Evolutionary conservation across 202 grass and related monocot genomes (phyloP).

Genomic region (Schoenoplectus triqueter): DNA sequence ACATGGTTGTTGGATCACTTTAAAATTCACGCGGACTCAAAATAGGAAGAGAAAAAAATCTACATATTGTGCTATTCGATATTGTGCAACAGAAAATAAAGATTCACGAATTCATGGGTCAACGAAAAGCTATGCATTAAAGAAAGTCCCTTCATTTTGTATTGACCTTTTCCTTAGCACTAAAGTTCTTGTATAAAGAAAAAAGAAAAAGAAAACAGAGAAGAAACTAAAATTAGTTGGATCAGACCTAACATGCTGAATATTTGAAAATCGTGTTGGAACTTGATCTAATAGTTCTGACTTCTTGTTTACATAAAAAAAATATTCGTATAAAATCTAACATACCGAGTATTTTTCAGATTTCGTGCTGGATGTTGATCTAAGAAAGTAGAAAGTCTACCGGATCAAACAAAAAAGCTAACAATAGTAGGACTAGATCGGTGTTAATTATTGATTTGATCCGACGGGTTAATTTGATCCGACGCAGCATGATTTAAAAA

Average conservation of each 20-base stretch:
- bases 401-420: not conserved
- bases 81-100: no score
- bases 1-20: no score
- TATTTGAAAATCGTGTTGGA: not conserved
- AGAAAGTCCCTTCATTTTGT: not conserved
- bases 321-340: not conserved
- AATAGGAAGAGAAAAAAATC: no score
- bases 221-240: not conserved
- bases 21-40: no score
- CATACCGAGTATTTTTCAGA: not conserved
- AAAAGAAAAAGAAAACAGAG: not conserved
- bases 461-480: no score
- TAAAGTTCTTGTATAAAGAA: not conserved
- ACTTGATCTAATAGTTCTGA: not conserved
- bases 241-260: not conserved
- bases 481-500: no score
- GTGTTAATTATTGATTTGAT: no score
- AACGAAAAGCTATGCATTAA: not conserved
- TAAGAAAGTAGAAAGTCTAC: not conserved
- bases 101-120: not conserved
- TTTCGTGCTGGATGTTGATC: not conserved
- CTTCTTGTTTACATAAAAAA: not conserved
- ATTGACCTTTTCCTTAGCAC: not conserved
- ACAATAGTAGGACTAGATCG: not conserved
- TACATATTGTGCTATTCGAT: no score